Evolutionary conservation across 2,329 filamentous ascomycete genomes (phyloP).

Genomic region (Pseudocercospora fuligena): DNA sequence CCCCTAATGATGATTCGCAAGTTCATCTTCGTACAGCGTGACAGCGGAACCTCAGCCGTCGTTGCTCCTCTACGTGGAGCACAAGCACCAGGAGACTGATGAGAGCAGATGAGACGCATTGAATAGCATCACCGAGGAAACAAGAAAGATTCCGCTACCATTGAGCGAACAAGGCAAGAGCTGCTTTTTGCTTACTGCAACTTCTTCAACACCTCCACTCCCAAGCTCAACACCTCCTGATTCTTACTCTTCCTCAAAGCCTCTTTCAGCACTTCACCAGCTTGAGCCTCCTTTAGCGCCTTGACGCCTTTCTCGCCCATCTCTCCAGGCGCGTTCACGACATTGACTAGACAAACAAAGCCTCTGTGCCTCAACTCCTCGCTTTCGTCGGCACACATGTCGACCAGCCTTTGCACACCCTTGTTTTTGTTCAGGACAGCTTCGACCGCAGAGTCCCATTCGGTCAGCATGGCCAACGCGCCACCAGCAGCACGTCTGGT

Average conservation of each 20-base stretch:
- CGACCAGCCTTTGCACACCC: conserved; percentile 78
- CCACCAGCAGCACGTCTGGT: conserved; percentile 86
- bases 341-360: conserved; percentile 66
- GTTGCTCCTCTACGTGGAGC: no score
- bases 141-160: no score
- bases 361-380: conserved; percentile 72
- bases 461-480: conserved; percentile 81
- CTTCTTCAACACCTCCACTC: conserved; percentile 19
- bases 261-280: conserved; percentile 67
- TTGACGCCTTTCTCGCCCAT: conserved; percentile 65
- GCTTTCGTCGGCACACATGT: conserved; percentile 73
- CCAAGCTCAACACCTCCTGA: conserved; percentile 63
- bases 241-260: conserved; percentile 71
- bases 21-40: no score
- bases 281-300: conserved; percentile 66
- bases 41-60: no score
- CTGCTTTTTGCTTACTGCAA: conserved; percentile 6
- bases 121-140: no score
- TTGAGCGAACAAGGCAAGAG: not conserved
- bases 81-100: no score
- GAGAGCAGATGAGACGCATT: no score
- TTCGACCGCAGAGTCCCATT: conserved; percentile 74
- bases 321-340: conserved; percentile 70
- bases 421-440: conserved; percentile 71
- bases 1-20: no score